A percentile compares a stretch with the other conserved stretches of the same genome.
Conservation (phyloP, 164 flowering plant species). For the Umbilicus rupestris region DNA sequence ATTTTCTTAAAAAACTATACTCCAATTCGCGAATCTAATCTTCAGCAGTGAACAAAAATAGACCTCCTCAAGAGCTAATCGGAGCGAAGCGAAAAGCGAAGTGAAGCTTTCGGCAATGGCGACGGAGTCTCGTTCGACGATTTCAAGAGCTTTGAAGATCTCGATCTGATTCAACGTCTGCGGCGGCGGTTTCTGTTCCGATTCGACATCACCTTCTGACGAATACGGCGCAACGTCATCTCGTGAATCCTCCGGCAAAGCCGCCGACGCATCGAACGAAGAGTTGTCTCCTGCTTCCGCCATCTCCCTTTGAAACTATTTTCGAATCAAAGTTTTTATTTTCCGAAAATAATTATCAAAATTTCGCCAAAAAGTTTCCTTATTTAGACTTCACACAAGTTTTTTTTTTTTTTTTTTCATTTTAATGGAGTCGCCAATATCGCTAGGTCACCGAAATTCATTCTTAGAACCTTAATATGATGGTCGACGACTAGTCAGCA, state of each 20-base stretch:
- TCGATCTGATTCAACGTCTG: constrained; percentile 13
- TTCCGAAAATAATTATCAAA: too few relatives aligned
- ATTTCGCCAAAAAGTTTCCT: too few relatives aligned
- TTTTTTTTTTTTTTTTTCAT: too few relatives aligned
- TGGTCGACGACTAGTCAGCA: too few relatives aligned
- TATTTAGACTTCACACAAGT: too few relatives aligned
- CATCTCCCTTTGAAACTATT: background rate
- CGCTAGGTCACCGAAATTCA: too few relatives aligned
- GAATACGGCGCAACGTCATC: background rate
- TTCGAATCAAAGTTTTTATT: too few relatives aligned
- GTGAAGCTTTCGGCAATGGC: constrained; percentile 86
- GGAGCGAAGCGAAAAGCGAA: constrained; percentile 85
- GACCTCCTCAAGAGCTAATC: constrained; percentile 76
- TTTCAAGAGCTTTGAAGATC: constrained; percentile 55
- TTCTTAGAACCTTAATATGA: too few relatives aligned
- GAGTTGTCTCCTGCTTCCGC: background rate
- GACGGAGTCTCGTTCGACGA: constrained; percentile 74
- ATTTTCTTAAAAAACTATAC: background rate
- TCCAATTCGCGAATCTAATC: background rate
- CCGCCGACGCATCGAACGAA: background rate
- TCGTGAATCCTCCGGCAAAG: background rate
- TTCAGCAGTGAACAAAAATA: background rate
- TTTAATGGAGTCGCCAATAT: too few relatives aligned
- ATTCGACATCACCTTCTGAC: background rate
- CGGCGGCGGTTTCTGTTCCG: background rate